phyloP scores from a whole-genome alignment of 1,284 basidiomycete species.

The Entoloma clypeatum region DNA sequence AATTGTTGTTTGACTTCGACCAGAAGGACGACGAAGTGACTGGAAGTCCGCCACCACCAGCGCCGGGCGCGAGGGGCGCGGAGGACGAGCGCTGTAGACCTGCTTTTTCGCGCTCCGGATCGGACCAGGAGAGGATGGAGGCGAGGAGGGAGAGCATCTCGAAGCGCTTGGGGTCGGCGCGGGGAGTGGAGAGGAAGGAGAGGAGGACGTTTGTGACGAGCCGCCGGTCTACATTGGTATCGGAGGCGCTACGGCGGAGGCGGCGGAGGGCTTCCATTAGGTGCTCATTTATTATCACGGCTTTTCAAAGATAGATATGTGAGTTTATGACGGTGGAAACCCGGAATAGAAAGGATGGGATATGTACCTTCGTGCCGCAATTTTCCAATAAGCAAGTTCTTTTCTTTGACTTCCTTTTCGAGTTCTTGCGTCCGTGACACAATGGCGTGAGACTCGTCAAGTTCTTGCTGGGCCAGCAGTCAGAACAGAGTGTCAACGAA shows the following conservation, averaged over 20 bases:
- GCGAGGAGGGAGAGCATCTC: conserved; percentile 92
- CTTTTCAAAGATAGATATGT: conserved; percentile 36
- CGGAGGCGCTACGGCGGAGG: conserved; percentile 79
- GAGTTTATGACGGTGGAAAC: too few relatives aligned
- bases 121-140: conserved; percentile 88
- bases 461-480: conserved; percentile 43
- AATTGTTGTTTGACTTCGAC: too few relatives aligned
- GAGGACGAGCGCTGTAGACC: conserved; percentile 68
- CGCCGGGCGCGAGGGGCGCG: conserved; percentile 30
- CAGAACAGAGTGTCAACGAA: not conserved
- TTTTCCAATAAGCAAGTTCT: conserved; percentile 88
- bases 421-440: conserved; percentile 65
- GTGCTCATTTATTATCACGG: conserved; percentile 96
- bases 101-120: conserved; percentile 86
- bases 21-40: too few relatives aligned
- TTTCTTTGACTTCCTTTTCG: conserved; percentile 92
- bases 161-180: conserved; percentile 91
- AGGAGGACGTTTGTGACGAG: conserved; percentile 94
- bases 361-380: conserved; percentile 85
- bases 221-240: conserved; percentile 88
- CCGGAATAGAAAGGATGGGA: conserved; percentile 3
- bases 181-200: conserved; percentile 87
- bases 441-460: conserved; percentile 73
- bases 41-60: conserved; percentile 53
- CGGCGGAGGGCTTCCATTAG: conserved; percentile 95